Base-by-base conservation (phyloP, 345 rosid genomes). In the Laguncularia racemosa region DNA sequence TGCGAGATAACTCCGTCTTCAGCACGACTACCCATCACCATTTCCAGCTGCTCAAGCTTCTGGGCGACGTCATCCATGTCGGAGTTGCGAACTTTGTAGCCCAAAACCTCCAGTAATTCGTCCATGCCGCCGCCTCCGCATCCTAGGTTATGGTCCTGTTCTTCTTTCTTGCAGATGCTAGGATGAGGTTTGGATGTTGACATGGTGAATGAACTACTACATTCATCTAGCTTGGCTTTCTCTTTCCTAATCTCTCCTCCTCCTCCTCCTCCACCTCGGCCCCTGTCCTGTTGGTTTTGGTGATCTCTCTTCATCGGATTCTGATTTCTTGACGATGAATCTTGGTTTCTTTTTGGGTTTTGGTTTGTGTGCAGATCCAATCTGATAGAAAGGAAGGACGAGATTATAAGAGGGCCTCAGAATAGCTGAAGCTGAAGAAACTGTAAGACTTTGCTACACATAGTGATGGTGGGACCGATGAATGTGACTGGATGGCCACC, bases 11-110 rank as follows among this genome's bases (percentile, higher is more conserved):
- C 67, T 55, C 84, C 93, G 61, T 85, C 95, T 16, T 82, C 89
- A 43, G 68, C 84, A 53, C 80, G 84, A 2, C 73, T 54, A 28
- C 72, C 86, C 74, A 88, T 84, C 46, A 78, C 91, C 78, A 76
- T 77, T 79, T 91, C 98, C 28, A 91, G 75, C 76, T 82, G 88
- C 62, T 91, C 98, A 15, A 91, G 79, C 77, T 88, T 88, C 50
- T 77, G 84, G 13, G 98, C 98, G 16, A 91, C 96, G 47, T 82
- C 90, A 14, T 85, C 92, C 98, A 91, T 91, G 68, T 88, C 96
- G 0, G 96, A 79, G 1, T 86, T 71, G 55, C 81, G 69, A 14
- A 91, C 95, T 52, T 82, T 85, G 78, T 91, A 91, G 18, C 98
- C 98, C 59, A 88, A 48, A 52, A 73, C 95, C 17, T 77, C 96